A percentile compares a stretch with the other conserved stretches of the same genome.
Conservation (phyloP, 2,329 filamentous ascomycete genomes). For the Bipolaris sorokiniana region DNA sequence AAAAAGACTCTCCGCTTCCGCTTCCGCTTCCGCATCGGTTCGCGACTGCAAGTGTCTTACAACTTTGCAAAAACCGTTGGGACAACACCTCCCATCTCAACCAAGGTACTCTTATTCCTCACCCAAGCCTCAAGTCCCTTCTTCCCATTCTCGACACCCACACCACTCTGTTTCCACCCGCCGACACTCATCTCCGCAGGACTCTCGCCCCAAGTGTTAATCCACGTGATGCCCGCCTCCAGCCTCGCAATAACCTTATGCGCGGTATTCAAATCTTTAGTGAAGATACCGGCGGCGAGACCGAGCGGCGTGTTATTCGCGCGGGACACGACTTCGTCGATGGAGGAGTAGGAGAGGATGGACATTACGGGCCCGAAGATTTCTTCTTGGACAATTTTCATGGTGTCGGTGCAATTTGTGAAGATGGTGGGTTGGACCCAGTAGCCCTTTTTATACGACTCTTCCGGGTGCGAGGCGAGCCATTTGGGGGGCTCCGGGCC, state of each 20-base stretch:
- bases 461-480: conserved; percentile 52
- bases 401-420: conserved; percentile 81
- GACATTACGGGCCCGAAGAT: conserved; percentile 90
- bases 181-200: conserved; percentile 92
- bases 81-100: conserved; percentile 77
- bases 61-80: conserved; percentile 68
- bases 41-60: conserved; percentile 5
- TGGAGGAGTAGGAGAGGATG: conserved; percentile 73
- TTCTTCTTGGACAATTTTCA: conserved; percentile 81
- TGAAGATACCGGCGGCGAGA: conserved; percentile 84
- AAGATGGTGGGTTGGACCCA: conserved; percentile 87
- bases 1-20: too few species aligned
- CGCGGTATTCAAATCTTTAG: conserved; percentile 73
- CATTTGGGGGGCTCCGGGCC: conserved; percentile 65
- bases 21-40: background rate
- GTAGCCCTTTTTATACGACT: conserved; percentile 65
- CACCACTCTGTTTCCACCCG: conserved; percentile 88
- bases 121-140: conserved; percentile 82
- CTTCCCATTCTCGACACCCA: conserved; percentile 85
- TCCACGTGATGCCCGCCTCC: conserved; percentile 87
- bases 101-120: conserved; percentile 83
- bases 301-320: conserved; percentile 81
- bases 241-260: conserved; percentile 74
- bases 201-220: conserved; percentile 92
- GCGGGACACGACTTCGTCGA: conserved; percentile 72